Conservation (phyloP, 2,329 filamentous ascomycete species). For the Colletotrichum gloeosporioides region DNA sequence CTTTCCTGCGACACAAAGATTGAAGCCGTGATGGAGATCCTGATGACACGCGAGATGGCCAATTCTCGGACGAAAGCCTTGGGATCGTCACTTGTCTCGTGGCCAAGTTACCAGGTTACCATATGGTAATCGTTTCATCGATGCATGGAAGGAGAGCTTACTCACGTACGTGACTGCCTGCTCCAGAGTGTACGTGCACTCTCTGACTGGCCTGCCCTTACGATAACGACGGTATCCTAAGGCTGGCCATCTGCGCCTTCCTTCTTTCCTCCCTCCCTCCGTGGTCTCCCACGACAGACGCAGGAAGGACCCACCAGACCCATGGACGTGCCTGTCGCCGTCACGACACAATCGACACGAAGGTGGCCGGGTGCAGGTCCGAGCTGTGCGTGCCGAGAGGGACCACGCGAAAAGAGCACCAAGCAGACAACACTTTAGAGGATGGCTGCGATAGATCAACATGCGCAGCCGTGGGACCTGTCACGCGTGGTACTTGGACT, state of each 20-base stretch:
- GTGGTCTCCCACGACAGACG: not conserved
- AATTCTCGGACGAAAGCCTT: not conserved
- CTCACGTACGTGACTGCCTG: not conserved
- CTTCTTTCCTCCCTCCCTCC: not conserved
- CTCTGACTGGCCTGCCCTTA: not conserved
- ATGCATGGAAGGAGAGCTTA: not conserved
- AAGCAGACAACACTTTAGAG: not conserved
- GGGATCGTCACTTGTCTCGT: not conserved
- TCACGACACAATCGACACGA: not conserved
- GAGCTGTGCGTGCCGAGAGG: not conserved
- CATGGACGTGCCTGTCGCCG: not conserved
- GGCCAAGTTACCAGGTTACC: not conserved
- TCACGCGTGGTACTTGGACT: not conserved
- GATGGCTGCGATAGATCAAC: not conserved
- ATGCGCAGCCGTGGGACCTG: not conserved
- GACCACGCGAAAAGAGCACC: not conserved
- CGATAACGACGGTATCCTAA: not conserved
- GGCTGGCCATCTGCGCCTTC: not conserved
- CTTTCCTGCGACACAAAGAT: not conserved
- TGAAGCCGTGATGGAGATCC: not conserved
- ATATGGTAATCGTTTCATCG: not conserved
- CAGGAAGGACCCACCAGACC: not conserved
- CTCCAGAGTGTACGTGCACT: not conserved
- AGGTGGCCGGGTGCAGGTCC: not conserved
- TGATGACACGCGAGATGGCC: not conserved